Base-by-base conservation (phyloP, 176 grass and related monocot genomes). In the Bothriochloa decipiens region DNA sequence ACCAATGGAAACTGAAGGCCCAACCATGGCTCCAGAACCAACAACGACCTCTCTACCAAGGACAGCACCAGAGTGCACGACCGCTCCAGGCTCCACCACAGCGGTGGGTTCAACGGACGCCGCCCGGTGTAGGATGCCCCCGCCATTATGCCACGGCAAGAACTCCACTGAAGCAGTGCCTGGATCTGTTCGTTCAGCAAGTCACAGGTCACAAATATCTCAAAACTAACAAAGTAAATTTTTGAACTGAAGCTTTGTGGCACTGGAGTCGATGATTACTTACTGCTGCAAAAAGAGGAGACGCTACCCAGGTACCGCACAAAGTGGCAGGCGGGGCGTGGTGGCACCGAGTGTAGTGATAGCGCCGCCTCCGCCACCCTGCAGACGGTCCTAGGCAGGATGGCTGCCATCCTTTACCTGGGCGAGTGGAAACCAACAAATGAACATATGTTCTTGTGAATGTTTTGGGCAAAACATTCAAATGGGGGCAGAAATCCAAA, bases 21-120 rank as follows among this genome's bases (percentile, higher is more conserved):
- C 93, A 9, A 98, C 73, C 25, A 98, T 58, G 5, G 93, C 81
- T 2, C 96, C 93, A 2, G 93, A 95, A 25, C 91, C 83, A 80
- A 98, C 83, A 17, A 81, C 49, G 14, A 93, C 93, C 50, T 87
- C 89, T 72, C 86, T 82, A 23, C 68, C 87, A 40, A 98, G 79
- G 29, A 90, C 81, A 41, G 87, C 88, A 22, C 88, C 83, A 1
- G 85, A 71, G 29, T 94, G 92, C 75, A 94, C 89, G 0, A 94
- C 46, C 1, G 90, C 90, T 49, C 92, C 89, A 3, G 74, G 53
- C 77, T 92, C 89, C 28, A 94, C 58, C 22, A 87, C 71, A 0
- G 69, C 75, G 2, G 82, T 78, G n/a, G 89, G 74, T 63, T 92
- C 82, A 32, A 94, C 80, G 15, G 67, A 41, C 36, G 78, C 84